Evolutionary conservation across 2,329 filamentous ascomycete genomes (phyloP).

Genomic region (Aspergillus spinulosporus): DNA sequence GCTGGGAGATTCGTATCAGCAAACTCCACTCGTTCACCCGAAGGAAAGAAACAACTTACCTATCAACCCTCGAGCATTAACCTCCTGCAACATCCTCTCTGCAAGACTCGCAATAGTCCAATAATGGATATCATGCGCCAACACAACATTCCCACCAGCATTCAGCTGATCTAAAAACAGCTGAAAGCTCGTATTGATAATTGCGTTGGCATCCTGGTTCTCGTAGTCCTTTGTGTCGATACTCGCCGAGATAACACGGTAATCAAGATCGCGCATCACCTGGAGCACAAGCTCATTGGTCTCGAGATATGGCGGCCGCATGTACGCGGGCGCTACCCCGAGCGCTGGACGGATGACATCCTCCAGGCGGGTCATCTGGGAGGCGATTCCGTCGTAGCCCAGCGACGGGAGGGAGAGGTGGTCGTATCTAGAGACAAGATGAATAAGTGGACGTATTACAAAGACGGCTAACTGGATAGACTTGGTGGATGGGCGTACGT

Average conservation of each 20-base stretch:
- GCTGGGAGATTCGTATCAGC: slow-evolving; percentile 27
- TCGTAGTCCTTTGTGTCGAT: slow-evolving; percentile 48
- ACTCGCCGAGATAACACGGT: slow-evolving; percentile 47
- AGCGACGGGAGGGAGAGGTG: slow-evolving; percentile 42
- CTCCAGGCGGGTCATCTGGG: slow-evolving; percentile 46
- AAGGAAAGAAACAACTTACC: slow-evolving; percentile 22
- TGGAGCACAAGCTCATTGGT: slow-evolving; percentile 33
- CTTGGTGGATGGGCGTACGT: slow-evolving; percentile 32
- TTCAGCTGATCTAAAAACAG: slow-evolving; percentile 34
- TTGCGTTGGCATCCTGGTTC: slow-evolving; percentile 28
- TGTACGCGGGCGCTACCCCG: slow-evolving; percentile 49
- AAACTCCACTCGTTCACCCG: background rate
- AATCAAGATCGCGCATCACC: slow-evolving; percentile 43
- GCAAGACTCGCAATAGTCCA: slow-evolving; percentile 36
- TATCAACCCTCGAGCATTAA: slow-evolving; percentile 44
- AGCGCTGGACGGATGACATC: slow-evolving; percentile 41
- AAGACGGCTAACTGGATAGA: background rate
- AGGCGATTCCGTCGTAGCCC: slow-evolving; percentile 30
- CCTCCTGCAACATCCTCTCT: slow-evolving; percentile 35
- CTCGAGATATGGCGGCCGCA: slow-evolving; percentile 48
- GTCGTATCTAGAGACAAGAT: slow-evolving; percentile 33
- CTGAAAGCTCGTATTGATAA: slow-evolving; percentile 30
- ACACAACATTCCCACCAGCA: slow-evolving; percentile 32
- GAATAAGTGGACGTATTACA: background rate
- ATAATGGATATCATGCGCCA: slow-evolving; percentile 41